A percentile compares a stretch with the other conserved stretches of the same genome.
Conservation (phyloP, 1,139 yeast species). For the Debaryomyces sp. region DNA sequence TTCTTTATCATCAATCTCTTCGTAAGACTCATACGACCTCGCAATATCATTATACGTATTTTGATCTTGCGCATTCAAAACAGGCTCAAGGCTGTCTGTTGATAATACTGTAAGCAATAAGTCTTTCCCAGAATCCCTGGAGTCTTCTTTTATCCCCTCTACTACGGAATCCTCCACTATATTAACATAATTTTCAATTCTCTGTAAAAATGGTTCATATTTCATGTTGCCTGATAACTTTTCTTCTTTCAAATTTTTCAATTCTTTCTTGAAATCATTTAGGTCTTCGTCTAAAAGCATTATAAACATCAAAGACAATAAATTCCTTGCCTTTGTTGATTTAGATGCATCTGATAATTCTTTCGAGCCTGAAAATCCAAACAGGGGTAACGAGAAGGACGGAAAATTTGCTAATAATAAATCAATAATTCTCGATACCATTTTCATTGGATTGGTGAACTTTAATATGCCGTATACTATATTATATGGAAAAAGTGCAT, state of each 20-base stretch:
- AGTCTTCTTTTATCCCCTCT: constrained; percentile 28
- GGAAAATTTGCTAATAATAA: constrained; percentile 78
- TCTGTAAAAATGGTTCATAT: constrained; percentile 25
- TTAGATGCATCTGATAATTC: constrained; percentile 16
- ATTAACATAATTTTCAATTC: constrained; percentile 29
- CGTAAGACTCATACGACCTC: constrained; percentile 24
- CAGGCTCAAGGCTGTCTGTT: constrained; percentile 24
- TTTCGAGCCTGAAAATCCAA: constrained; percentile 20
- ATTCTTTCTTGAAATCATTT: constrained; percentile 60
- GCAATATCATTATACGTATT: constrained; percentile 12
- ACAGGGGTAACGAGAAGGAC: constrained; percentile 22
- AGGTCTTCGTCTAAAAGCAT: constrained; percentile 80
- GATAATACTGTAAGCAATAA: constrained; percentile 28
- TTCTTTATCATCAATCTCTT: constrained; percentile 16
- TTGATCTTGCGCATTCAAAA: constrained; percentile 7
- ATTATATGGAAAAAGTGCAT: constrained; percentile 74
- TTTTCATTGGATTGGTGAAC: constrained; percentile 83
- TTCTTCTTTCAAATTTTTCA: constrained; percentile 45
- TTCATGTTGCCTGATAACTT: constrained; percentile 15
- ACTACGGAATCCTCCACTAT: constrained; percentile 15
- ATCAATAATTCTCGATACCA: constrained; percentile 77
- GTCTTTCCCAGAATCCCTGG: constrained; percentile 22
- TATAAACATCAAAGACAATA: constrained; percentile 71
- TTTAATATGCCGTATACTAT: constrained; percentile 73
- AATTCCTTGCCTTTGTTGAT: constrained; percentile 58